Evolutionary conservation across 805 yeast species (phyloP).

Genomic region (Yueomyces sp.): DNA sequence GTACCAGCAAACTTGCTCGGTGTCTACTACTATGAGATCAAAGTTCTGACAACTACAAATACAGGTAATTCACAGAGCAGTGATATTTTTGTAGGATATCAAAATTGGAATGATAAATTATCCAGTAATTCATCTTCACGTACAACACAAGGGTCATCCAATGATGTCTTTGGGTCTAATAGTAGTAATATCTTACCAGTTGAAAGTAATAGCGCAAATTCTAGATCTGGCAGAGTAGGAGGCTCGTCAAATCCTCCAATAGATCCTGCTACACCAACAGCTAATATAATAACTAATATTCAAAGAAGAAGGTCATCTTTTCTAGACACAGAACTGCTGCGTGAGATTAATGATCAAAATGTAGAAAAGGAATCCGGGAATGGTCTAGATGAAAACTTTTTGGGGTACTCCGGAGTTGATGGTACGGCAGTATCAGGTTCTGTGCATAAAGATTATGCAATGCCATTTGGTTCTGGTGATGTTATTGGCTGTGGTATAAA

Average conservation of each 20-base stretch:
- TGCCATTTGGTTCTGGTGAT: slow-evolving; percentile 41
- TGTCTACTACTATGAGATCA: slow-evolving; percentile 20
- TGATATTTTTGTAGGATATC: slow-evolving; percentile 20
- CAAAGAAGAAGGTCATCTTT: slow-evolving; percentile 4
- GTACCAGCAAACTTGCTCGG: slow-evolving; percentile 13
- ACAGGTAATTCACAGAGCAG: slow-evolving; percentile 16
- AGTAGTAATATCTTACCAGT: background rate
- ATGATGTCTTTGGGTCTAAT: background rate
- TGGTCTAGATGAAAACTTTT: slow-evolving; percentile 14
- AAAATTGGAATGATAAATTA: slow-evolving; percentile 1
- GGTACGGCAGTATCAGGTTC: slow-evolving; percentile 17
- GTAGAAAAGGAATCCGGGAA: background rate
- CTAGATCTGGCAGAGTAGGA: background rate
- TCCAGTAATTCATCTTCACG: background rate
- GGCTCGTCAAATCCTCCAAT: too few species aligned
- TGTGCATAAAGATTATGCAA: slow-evolving; percentile 10
- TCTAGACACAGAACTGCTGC: slow-evolving; percentile 4
- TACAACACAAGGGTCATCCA: background rate
- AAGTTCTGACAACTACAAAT: slow-evolving; percentile 14
- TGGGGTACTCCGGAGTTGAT: slow-evolving; percentile 19
- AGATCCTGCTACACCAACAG: background rate
- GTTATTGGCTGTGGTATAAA: slow-evolving; percentile 77
- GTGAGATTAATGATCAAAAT: slow-evolving; percentile 1
- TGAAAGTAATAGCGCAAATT: background rate
- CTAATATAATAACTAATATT: background rate